A percentile compares a stretch with the other conserved stretches of the same genome.
Evolutionary conservation across 1,139 yeast species (phyloP).

Genomic region (Ogataea hybrid): DNA sequence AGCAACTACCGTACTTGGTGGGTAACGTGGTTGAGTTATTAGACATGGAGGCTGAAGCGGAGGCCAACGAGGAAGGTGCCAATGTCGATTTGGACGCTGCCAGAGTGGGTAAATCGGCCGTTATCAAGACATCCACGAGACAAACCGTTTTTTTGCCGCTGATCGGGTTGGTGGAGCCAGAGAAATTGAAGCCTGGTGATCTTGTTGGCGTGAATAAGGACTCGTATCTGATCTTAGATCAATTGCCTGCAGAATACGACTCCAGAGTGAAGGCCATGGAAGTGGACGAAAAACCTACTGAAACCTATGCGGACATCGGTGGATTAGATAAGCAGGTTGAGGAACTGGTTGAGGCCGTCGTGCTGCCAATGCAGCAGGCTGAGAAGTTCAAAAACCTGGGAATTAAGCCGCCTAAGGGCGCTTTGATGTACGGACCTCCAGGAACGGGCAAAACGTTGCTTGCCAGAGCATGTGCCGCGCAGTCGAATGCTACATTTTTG

Average conservation of each 20-base stretch:
- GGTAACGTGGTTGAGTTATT: constrained; percentile 97
- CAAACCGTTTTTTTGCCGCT: constrained; percentile 96
- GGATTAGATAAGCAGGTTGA: constrained; percentile 98
- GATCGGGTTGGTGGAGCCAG: constrained; percentile 92
- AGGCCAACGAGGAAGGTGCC: constrained; percentile 89
- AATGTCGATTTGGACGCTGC: constrained; percentile 92
- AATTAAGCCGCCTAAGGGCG: constrained; percentile 97
- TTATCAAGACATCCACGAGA: constrained; percentile 93
- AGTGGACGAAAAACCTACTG: constrained; percentile 97
- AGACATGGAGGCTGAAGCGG: constrained; percentile 85
- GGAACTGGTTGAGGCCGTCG: constrained; percentile 97
- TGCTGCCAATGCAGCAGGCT: constrained; percentile 96
- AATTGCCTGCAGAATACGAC: constrained; percentile 95
- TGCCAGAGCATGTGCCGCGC: constrained; percentile 99
- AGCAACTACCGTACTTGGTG: constrained; percentile 92
- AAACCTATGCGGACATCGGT: constrained; percentile 95
- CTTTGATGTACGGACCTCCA: constrained; percentile 99
- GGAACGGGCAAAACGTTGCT: constrained; percentile 97
- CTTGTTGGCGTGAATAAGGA: constrained; percentile 97
- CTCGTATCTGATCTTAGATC: constrained; percentile 88
- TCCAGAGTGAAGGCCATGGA: constrained; percentile 99
- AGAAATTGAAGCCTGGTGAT: constrained; percentile 88
- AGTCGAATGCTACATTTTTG: constrained; percentile 95
- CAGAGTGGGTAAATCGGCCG: constrained; percentile 95
- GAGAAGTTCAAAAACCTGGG: constrained; percentile 93